Conservation (phyloP, 768 basidiomycete species). For the Sporobolomyces roseus region DNA sequence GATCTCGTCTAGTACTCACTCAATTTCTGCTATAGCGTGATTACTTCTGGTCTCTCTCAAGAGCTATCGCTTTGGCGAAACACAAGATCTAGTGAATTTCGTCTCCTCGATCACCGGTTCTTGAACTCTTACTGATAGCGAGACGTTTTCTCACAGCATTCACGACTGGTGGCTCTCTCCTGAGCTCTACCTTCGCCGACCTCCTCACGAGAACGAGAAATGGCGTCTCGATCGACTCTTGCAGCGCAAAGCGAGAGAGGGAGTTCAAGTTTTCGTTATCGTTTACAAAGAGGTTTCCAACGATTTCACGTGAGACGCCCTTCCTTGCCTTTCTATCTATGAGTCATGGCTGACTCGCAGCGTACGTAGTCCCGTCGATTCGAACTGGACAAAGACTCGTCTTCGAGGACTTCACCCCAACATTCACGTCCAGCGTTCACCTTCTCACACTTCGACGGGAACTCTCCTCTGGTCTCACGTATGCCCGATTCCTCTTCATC, state of each 20-base stretch:
- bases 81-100: conserved; percentile 39
- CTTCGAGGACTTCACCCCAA: conserved; percentile 77
- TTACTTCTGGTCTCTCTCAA: conserved; percentile 95
- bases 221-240: conserved; percentile 73
- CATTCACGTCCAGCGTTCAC: conserved; percentile 84
- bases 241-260: conserved; percentile 86
- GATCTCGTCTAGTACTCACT: background rate
- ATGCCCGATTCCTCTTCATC: conserved; percentile 44
- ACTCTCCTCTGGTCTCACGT: conserved; percentile 99
- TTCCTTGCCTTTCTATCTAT: background rate
- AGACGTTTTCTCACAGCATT: too few species aligned
- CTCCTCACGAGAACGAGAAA: conserved; percentile 65
- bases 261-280: conserved; percentile 92
- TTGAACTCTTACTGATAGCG: too few species aligned
- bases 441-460: conserved; percentile 93
- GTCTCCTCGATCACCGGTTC: too few species aligned
- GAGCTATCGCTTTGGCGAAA: conserved; percentile 82
- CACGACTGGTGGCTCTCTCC: conserved; percentile 99
- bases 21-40: conserved; percentile 62
- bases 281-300: conserved; percentile 86
- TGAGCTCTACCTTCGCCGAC: conserved; percentile 69
- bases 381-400: conserved; percentile 79
- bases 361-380: conserved; percentile 37
- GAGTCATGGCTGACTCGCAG: background rate
- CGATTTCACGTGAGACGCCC: conserved; percentile 73